These are phyloP conservation scores for Paramarasmius palmivorus DNA, from an alignment of 1,284 basidiomycete species.

Conservation along the genomic window DNA sequence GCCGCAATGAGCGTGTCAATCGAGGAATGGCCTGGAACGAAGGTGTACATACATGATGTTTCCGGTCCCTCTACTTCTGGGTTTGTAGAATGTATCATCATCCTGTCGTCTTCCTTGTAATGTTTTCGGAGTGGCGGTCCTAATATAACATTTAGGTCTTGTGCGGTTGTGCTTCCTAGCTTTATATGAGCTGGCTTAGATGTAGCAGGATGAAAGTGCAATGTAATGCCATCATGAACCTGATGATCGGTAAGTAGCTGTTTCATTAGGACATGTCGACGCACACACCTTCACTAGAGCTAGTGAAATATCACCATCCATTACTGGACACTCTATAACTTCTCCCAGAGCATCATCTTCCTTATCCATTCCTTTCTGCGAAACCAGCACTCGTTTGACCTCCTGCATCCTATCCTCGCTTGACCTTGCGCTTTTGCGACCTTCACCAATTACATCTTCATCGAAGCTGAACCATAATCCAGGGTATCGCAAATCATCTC, in stretches of 20 bases:
- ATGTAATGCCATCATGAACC: slow-evolving; percentile 73
- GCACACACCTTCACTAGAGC: slow-evolving; percentile 64
- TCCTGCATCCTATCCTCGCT: slow-evolving; percentile 67
- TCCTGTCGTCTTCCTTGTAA: slow-evolving; percentile 86
- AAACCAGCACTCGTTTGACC: slow-evolving; percentile 73
- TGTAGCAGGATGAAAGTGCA: slow-evolving; percentile 64
- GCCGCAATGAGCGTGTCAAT: neutral
- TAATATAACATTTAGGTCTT: slow-evolving; percentile 78
- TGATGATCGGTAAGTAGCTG: slow-evolving; percentile 25
- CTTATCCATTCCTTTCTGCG: slow-evolving; percentile 60
- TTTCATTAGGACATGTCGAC: slow-evolving; percentile 3
- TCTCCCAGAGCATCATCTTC: slow-evolving; percentile 69
- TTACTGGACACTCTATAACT: slow-evolving; percentile 57
- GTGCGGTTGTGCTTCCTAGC: slow-evolving; percentile 81
- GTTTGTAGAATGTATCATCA: slow-evolving; percentile 68
- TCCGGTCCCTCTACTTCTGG: slow-evolving; percentile 31
- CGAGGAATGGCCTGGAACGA: no score
- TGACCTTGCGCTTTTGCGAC: slow-evolving; percentile 42
- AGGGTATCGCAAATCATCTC: slow-evolving; percentile 77
- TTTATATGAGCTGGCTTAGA: slow-evolving; percentile 57
- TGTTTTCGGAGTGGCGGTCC: slow-evolving; percentile 78
- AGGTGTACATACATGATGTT: no score
- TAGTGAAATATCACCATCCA: slow-evolving; percentile 70
- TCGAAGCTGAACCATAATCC: slow-evolving; percentile 83
- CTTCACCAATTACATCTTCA: slow-evolving; percentile 59